phyloP scores from a whole-genome alignment of 805 yeast species.

The Isabelozyma pseudorhagii region DNA sequence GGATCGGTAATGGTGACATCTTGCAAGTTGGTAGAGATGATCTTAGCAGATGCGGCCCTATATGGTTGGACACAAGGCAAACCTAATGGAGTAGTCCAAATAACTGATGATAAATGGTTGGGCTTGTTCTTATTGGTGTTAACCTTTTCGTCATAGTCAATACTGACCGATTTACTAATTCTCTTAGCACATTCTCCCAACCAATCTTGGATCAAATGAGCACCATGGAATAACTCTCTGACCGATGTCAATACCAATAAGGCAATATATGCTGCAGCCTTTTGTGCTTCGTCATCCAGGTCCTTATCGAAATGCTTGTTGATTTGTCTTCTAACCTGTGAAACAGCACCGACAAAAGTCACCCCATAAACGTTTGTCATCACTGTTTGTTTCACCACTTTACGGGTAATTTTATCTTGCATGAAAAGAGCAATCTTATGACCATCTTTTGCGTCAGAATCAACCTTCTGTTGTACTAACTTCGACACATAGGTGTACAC shows the following conservation, averaged over 20 bases:
- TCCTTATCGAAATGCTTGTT: conserved; percentile 53
- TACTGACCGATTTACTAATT: conserved; percentile 72
- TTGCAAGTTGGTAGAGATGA: conserved; percentile 79
- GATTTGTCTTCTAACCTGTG: conserved; percentile 80
- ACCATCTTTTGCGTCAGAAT: conserved; percentile 51
- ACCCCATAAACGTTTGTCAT: conserved; percentile 99
- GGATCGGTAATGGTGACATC: conserved; percentile 88
- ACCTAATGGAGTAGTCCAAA: conserved; percentile 97
- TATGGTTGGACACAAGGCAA: conserved; percentile 97
- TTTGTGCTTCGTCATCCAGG: conserved; percentile 33
- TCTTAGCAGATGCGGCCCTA: conserved; percentile 61
- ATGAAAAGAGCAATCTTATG: conserved; percentile 53
- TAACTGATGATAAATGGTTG: conserved; percentile 77
- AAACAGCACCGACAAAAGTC: conserved; percentile 87
- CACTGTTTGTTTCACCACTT: conserved; percentile 93
- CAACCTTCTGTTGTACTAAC: conserved; percentile 55
- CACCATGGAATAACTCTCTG: conserved; percentile 83
- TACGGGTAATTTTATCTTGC: conserved; percentile 68
- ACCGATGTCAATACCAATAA: conserved; percentile 77
- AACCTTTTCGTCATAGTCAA: conserved; percentile 52
- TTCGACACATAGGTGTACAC: conserved; percentile 71
- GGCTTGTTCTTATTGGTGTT: conserved; percentile 43
- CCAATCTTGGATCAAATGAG: conserved; percentile 97
- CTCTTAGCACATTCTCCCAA: conserved; percentile 79
- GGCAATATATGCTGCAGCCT: conserved; percentile 59